A percentile compares a stretch with the other conserved stretches of the same genome.
These are phyloP conservation scores for Euphrasia arctica DNA, from an alignment of 305 asterid species.

Conservation along the genomic window DNA sequence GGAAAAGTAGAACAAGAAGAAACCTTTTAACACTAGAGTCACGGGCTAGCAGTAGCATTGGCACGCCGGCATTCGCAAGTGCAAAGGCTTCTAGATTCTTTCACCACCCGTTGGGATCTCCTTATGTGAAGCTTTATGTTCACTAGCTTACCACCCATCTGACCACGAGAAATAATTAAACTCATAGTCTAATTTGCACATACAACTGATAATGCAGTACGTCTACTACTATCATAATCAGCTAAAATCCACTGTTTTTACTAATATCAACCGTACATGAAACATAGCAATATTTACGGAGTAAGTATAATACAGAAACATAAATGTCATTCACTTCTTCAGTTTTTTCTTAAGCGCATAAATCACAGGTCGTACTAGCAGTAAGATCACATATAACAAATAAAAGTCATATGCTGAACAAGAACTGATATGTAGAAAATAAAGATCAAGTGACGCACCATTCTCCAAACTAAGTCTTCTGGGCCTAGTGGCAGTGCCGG, in stretches of 20 bases:
- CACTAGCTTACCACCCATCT: constrained; percentile 88
- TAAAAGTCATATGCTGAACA: constrained; percentile 6
- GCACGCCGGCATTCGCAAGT: constrained; percentile 77
- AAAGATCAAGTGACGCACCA: constrained; percentile 55
- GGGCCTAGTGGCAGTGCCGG: constrained; percentile 95
- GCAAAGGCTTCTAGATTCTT: constrained; percentile 74
- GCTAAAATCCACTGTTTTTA: neutral
- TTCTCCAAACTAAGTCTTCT: constrained; percentile 95
- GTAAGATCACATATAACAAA: constrained; percentile 24
- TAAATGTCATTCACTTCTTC: neutral
- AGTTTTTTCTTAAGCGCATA: constrained; percentile 11
- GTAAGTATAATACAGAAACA: neutral
- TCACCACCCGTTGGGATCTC: constrained; percentile 86
- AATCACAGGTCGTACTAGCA: constrained; percentile 2
- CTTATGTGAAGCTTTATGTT: constrained; percentile 82
- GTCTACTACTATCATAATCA: no score
- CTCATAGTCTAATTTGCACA: neutral
- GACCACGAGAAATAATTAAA: constrained; percentile 18
- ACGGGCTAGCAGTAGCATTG: constrained; percentile 51
- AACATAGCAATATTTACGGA: no score
- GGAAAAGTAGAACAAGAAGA: constrained; percentile 78
- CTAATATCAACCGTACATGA: neutral
- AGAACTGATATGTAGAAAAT: neutral
- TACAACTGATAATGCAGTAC: neutral
- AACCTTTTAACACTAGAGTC: constrained; percentile 37